These are phyloP conservation scores for Boletus vinaceobasis DNA, from an alignment of 768 basidiomycete genomes.

Conservation along the genomic window DNA sequence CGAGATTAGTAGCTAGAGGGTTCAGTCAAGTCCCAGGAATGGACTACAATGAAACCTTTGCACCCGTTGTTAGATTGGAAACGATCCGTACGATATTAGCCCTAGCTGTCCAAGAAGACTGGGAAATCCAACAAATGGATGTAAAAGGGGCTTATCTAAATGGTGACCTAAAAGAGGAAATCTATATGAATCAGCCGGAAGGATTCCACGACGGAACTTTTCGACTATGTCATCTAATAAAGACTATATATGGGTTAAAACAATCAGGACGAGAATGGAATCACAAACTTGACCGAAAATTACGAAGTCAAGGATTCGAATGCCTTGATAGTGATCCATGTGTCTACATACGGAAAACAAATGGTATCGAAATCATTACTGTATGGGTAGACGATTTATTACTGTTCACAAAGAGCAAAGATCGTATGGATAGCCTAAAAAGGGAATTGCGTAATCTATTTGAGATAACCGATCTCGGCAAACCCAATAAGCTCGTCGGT, in stretches of 20 bases:
- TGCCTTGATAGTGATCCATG: neutral
- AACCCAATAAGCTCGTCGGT: neutral
- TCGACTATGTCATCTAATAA: conserved; percentile 18
- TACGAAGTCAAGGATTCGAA: neutral
- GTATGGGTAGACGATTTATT: neutral
- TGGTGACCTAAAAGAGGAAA: conserved; percentile 28
- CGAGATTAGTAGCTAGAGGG: conserved; percentile 38
- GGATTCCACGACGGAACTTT: conserved; percentile 17
- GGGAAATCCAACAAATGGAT: conserved; percentile 31
- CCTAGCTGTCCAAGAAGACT: conserved; percentile 13
- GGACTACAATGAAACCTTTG: conserved; percentile 35
- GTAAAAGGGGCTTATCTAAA: conserved; percentile 31
- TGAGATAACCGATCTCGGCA: neutral
- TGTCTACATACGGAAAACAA: neutral
- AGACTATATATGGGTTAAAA: conserved; percentile 30
- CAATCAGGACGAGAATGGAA: conserved; percentile 32
- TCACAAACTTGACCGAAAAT: conserved; percentile 10
- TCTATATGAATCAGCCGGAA: conserved; percentile 32
- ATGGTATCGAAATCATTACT: neutral
- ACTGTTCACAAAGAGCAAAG: neutral
- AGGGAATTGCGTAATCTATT: neutral
- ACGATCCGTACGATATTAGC: conserved; percentile 25
- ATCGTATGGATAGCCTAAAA: neutral
- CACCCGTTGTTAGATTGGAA: conserved; percentile 26
- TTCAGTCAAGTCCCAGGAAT: conserved; percentile 35